A percentile compares a stretch with the other conserved stretches of the same genome.
These are phyloP conservation scores for Oenanthe sinensis DNA, from an alignment of 129 eudicot genomes.

Conservation along the genomic window DNA sequence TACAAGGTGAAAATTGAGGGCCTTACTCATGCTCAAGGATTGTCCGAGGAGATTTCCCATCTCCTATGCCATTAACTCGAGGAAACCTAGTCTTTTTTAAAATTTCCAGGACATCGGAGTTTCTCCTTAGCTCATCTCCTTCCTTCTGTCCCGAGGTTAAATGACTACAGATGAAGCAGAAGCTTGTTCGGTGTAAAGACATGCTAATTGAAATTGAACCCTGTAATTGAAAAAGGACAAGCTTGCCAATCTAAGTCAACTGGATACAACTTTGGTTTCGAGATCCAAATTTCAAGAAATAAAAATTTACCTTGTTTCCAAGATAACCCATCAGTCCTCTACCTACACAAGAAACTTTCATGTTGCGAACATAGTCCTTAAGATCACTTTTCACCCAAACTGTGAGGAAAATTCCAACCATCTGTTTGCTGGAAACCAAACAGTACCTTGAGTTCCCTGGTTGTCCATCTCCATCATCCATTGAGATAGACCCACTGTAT, in stretches of 20 bases:
- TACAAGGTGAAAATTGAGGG: constrained; percentile 9
- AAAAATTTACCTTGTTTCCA: constrained; percentile 75
- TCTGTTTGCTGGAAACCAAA: constrained; percentile 89
- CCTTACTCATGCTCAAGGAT: constrained; percentile 86
- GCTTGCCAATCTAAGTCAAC: constrained; percentile 3
- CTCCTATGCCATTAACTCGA: constrained; percentile 52
- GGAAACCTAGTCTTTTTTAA: constrained; percentile 83
- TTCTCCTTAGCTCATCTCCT: constrained; percentile 80
- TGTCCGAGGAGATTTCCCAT: constrained; percentile 66
- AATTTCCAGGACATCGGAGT: constrained; percentile 81
- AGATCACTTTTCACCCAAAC: constrained; percentile 79
- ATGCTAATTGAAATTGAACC: constrained; percentile 82
- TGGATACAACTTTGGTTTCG: neutral
- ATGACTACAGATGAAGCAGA: constrained; percentile 92
- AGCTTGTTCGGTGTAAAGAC: constrained; percentile 86
- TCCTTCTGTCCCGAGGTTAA: constrained; percentile 85
- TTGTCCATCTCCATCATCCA: constrained; percentile 57
- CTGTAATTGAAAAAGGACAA: constrained; percentile 29
- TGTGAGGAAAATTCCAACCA: constrained; percentile 86
- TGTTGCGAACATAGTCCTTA: constrained; percentile 54
- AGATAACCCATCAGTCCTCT: constrained; percentile 99
- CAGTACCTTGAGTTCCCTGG: constrained; percentile 56
- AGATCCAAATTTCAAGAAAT: neutral
- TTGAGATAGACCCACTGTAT: constrained; percentile 37
- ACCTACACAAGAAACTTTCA: constrained; percentile 94